phyloP scores from a whole-genome alignment of 768 basidiomycete species.

The Hygrophoropsis aurantiaca region DNA sequence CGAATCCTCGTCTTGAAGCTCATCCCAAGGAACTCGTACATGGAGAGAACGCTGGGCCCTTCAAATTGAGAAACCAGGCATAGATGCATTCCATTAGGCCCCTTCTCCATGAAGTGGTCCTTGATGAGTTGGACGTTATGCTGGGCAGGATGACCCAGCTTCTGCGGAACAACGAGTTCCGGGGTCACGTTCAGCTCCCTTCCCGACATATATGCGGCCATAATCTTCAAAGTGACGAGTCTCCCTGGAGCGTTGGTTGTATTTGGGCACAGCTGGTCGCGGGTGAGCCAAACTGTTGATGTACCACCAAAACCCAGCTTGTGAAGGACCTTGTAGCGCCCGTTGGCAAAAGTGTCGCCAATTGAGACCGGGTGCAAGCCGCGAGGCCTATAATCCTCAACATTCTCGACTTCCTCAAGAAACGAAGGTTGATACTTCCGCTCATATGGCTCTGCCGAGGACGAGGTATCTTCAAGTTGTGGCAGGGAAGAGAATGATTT shows the following conservation, averaged over 20 bases:
- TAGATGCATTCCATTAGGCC: slow-evolving; percentile 52
- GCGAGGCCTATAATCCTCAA: slow-evolving; percentile 50
- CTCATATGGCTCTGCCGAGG: too few species aligned
- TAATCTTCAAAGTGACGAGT: slow-evolving; percentile 35
- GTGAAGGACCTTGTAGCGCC: slow-evolving; percentile 47
- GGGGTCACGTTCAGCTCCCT: slow-evolving; percentile 19
- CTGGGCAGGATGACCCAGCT: slow-evolving; percentile 28
- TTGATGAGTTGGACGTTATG: slow-evolving; percentile 30
- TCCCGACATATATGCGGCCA: slow-evolving; percentile 32
- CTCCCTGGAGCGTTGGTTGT: slow-evolving; percentile 28
- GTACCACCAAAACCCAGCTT: slow-evolving; percentile 21
- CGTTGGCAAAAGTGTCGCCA: slow-evolving; percentile 46
- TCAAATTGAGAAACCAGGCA: slow-evolving; percentile 48
- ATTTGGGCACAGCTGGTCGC: slow-evolving; percentile 16
- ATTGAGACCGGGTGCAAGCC: slow-evolving; percentile 53
- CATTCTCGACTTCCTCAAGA: slow-evolving; percentile 37
- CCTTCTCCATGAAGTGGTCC: slow-evolving; percentile 45
- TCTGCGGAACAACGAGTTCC: slow-evolving; percentile 33
- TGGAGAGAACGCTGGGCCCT: slow-evolving; percentile 37
- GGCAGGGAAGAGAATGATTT: too few species aligned
- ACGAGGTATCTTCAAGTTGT: too few species aligned
- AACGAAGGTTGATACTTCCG: too few species aligned
- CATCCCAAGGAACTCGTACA: slow-evolving; percentile 32
- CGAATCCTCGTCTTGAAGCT: too few species aligned
- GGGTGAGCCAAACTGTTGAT: slow-evolving; percentile 23